Base-by-base conservation (phyloP, 108 stramenopile species). In the Skeletonema potamos region DNA sequence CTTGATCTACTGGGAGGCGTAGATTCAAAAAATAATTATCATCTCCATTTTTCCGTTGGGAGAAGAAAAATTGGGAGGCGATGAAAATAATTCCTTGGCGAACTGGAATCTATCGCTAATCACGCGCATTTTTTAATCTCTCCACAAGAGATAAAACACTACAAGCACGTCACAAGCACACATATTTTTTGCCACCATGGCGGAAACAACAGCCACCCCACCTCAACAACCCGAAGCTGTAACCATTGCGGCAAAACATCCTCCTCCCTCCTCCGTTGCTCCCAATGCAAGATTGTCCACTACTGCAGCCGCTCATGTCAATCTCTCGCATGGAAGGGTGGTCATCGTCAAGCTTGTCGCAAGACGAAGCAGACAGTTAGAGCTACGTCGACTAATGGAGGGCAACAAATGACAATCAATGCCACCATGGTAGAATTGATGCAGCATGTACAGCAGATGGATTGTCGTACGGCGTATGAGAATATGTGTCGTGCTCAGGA, bases 401-500 rank as follows among this genome's bases (percentile, higher is more conserved):
- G 48, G 6, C 15, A n/a, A 13, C 10, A 32, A 29, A 15, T 5
- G 8, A 15, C 6, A 6, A 44, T 58, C 29, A 27, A 59, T 61
- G 36, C 61, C 74, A 36, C 55, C 18, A 17, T 41, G 10, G 36
- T 32, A 9, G 78, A 73, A 27, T 33, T 79, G 24, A 36, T 59
- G 8, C 34, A 44, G 20, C 71, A 73, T 15, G 71, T 68, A 10
- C 33, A 68, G 41, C 36, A 12, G 12, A 67, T 79, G 66, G 72
- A 72, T 57, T 33, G 66, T 13, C 22, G 70, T 13, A 54, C 72
- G 72, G 78, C 72, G 10, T 68, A 79, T 54, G 54, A 41, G 41
- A 66, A 67, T 32, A 79, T 79, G 78, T 72, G 78, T 37, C 46
- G 63, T 27, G 78, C 58, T 29, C 62, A 79, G 57, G 77, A 79